Base-by-base conservation (phyloP, 2,329 filamentous ascomycete species). In the Xylaria sp. region DNA sequence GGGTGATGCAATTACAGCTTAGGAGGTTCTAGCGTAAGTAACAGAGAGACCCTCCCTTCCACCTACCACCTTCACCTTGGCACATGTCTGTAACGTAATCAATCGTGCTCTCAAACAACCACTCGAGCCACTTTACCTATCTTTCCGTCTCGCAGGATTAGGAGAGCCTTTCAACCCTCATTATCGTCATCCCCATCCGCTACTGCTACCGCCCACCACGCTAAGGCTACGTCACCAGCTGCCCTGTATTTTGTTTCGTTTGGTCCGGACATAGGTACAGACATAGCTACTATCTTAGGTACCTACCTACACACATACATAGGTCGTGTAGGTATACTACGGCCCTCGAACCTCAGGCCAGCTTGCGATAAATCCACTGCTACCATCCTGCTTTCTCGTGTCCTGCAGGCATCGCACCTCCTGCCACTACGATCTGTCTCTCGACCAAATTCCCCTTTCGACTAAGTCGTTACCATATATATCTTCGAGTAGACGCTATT, bases 21-120 rank as follows among this genome's bases (percentile, higher is more conserved):
- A n/a, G n/a, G n/a, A n/a, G n/a, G n/a, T n/a, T 45, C 19, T 25
- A 47, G 25, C n/a, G 23, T 28, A 47, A 14, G 14, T n/a, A 9
- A 23, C 43, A 21, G 19, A 14, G 43, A 25, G 43, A 23, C 23
- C 14, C 14, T 8, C 21, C 12, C 37, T 47, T 8, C 37, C 31
- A 21, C 25, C 47, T 35, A 43, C 33, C 28, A 40, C 17, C 19
- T 45, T 56, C 47, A 60, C 52, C 53, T 38, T 38, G 54, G 51
- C 40, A 50, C 21, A 55, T 33, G 59, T 56, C 28, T 57, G 66
- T 68, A 65, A 70, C 65, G 64, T 63, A 65, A 68, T 67, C 58
- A 67, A n/a, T n/a, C n/a, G n/a, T n/a, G n/a, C n/a, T n/a, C n/a
- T 61, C 63, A 66, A 70, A 71, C 69, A 70, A 60, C n/a, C n/a